A percentile compares a stretch with the other conserved stretches of the same genome.
Evolutionary conservation across 495 filamentous ascomycete species (phyloP).

Genomic region (Penicillium robsamsonii): DNA sequence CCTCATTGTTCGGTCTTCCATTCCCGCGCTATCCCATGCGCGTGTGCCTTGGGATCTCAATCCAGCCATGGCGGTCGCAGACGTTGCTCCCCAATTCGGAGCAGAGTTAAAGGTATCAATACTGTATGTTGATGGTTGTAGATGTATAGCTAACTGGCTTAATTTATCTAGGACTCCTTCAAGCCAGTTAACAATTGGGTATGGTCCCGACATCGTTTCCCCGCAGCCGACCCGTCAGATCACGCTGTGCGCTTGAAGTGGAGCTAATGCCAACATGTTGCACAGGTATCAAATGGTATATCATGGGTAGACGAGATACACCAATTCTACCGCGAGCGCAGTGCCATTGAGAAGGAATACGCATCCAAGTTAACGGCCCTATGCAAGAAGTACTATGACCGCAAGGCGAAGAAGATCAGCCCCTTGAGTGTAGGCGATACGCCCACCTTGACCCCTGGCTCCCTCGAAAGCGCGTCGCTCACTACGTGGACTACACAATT

Average conservation of each 20-base stretch:
- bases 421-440: conserved; percentile 91
- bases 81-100: conserved; percentile 77
- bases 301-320: conserved; percentile 95
- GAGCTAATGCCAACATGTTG: conserved; percentile 30
- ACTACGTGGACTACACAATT: conserved; percentile 97
- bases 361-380: conserved; percentile 78
- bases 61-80: conserved; percentile 67
- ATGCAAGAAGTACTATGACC: conserved; percentile 94
- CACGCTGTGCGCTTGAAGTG: conserved; percentile 17
- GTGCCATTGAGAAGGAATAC: conserved; percentile 94
- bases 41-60: conserved; percentile 18
- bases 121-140: neutral
- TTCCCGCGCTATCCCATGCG: conserved; percentile 19
- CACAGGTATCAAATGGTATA: conserved; percentile 76
- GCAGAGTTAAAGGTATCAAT: conserved; percentile 78
- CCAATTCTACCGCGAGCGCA: conserved; percentile 93
- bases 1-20: conserved; percentile 2
- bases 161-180: conserved; percentile 73
- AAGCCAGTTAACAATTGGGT: conserved; percentile 92
- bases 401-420: conserved; percentile 87
- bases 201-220: conserved; percentile 32
- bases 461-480: conserved; percentile 90
- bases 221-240: conserved; percentile 22
- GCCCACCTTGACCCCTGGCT: conserved; percentile 89
- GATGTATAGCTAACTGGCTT: conserved; percentile 1